Conservation (phyloP, 441 rosid species). For the Manihot esculenta region DNA sequence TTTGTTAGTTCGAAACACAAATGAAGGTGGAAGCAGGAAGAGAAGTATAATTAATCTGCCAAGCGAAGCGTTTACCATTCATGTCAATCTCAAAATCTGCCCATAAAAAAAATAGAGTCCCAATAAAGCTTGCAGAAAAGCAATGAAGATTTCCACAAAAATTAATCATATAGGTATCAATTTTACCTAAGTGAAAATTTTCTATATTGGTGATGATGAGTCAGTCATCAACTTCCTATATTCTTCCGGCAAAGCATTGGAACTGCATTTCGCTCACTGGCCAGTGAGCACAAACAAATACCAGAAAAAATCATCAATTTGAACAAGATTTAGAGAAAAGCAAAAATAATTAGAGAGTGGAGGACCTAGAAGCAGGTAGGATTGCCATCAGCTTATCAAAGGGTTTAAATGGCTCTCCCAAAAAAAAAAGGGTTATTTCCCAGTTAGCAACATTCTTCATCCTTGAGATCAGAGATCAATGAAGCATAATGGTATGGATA, state of each 20-base stretch:
- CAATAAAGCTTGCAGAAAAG: constrained; percentile 19
- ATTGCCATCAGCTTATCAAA: constrained; percentile 99
- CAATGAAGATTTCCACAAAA: constrained; percentile 15
- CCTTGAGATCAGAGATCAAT: constrained; percentile 94
- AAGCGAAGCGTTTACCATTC: constrained; percentile 95
- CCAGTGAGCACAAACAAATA: constrained; percentile 16
- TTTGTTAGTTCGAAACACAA: constrained; percentile 17
- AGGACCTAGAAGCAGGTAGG: constrained; percentile 89
- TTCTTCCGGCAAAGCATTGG: constrained; percentile 78
- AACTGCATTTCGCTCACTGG: constrained; percentile 48
- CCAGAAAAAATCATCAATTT: background rate
- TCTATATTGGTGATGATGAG: constrained; percentile 70
- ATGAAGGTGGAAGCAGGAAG: background rate
- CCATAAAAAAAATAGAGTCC: constrained; percentile 25
- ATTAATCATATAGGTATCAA: constrained; percentile 9
- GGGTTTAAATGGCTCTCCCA: constrained; percentile 92
- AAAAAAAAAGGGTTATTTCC: constrained; percentile 89
- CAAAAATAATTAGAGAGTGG: background rate
- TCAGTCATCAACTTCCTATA: constrained; percentile 80
- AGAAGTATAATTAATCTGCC: constrained; percentile 77
- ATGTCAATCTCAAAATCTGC: constrained; percentile 95
- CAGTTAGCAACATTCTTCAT: constrained; percentile 61
- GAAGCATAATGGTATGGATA: constrained; percentile 99
- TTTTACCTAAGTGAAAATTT: constrained; percentile 82
- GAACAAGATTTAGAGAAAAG: background rate